Conservation (phyloP, 2,329 filamentous ascomycete species). For the Peltaster fructicola region DNA sequence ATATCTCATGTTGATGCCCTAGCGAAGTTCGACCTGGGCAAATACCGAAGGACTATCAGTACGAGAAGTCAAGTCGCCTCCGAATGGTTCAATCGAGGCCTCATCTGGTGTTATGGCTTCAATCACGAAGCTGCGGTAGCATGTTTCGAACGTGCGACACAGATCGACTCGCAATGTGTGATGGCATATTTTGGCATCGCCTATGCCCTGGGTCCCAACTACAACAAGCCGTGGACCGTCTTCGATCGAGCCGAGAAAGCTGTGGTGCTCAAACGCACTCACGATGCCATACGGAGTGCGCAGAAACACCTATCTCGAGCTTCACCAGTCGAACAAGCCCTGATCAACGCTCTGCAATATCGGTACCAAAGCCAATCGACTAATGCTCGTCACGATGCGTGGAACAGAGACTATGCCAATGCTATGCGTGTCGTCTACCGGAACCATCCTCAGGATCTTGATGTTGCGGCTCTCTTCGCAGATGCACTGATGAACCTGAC, state of each 20-base stretch:
- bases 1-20: too few relatives aligned
- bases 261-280: constrained; percentile 31
- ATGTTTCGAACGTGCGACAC: constrained; percentile 46
- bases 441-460: constrained; percentile 38
- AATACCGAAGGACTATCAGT: constrained; percentile 37
- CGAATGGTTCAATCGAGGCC: constrained; percentile 52
- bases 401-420: constrained; percentile 43
- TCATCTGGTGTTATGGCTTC: constrained; percentile 61
- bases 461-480: constrained; percentile 45
- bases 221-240: constrained; percentile 61
- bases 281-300: constrained; percentile 30
- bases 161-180: constrained; percentile 35
- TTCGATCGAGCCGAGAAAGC: constrained; percentile 46
- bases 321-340: constrained; percentile 39
- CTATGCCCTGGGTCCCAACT: constrained; percentile 57
- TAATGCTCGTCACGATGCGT: constrained; percentile 25
- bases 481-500: constrained; percentile 50
- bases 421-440: constrained; percentile 41
- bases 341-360: constrained; percentile 43
- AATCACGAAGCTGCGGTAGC: constrained; percentile 53
- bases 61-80: constrained; percentile 36
- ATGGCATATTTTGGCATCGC: constrained; percentile 56
- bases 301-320: constrained; percentile 10
- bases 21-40: constrained; percentile 46
- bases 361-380: too few relatives aligned